Percentiles rank a stretch among this genome's conserved stretches.
These are phyloP conservation scores for Nelumbo lutea DNA, from an alignment of 164 flowering plant genomes.

Conservation along the genomic window DNA sequence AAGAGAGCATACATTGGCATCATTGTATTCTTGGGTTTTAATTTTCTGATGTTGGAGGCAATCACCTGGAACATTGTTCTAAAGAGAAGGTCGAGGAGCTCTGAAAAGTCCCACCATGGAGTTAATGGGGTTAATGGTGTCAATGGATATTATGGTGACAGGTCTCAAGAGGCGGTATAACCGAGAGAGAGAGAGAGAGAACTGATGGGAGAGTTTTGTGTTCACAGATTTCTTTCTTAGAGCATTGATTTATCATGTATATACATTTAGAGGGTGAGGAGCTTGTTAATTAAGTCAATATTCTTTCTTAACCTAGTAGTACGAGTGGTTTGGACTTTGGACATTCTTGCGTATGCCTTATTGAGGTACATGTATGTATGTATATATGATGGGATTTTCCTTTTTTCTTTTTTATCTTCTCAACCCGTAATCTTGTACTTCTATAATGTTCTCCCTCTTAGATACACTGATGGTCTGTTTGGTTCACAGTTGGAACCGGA, in stretches of 20 bases:
- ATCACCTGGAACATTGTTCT: constrained; percentile 47
- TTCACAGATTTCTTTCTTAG: neutral
- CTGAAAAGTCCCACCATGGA: constrained; percentile 27
- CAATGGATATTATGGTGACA: constrained; percentile 2
- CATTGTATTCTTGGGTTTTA: constrained; percentile 25
- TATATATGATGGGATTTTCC: too few relatives aligned
- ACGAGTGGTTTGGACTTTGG: too few relatives aligned
- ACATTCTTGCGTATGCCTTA: too few relatives aligned
- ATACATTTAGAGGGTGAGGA: neutral
- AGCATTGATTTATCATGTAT: neutral
- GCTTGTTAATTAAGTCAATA: too few relatives aligned
- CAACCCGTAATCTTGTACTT: too few relatives aligned
- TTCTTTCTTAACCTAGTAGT: too few relatives aligned
- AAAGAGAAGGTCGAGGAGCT: constrained; percentile 28
- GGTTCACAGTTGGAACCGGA: too few relatives aligned
- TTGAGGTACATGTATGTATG: too few relatives aligned
- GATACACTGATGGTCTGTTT: too few relatives aligned
- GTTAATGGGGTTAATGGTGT: constrained; percentile 22
- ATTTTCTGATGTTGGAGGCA: constrained; percentile 31
- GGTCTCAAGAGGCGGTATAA: neutral
- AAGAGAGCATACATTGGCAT: constrained; percentile 42
- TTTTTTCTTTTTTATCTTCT: too few relatives aligned
- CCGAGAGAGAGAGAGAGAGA: neutral
- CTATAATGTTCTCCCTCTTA: too few relatives aligned
- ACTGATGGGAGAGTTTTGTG: neutral